Percentiles rank a stretch among this genome's conserved stretches.
These are phyloP conservation scores for Candida tetrigidarum DNA, from an alignment of 1,139 yeast genomes.

Conservation along the genomic window DNA sequence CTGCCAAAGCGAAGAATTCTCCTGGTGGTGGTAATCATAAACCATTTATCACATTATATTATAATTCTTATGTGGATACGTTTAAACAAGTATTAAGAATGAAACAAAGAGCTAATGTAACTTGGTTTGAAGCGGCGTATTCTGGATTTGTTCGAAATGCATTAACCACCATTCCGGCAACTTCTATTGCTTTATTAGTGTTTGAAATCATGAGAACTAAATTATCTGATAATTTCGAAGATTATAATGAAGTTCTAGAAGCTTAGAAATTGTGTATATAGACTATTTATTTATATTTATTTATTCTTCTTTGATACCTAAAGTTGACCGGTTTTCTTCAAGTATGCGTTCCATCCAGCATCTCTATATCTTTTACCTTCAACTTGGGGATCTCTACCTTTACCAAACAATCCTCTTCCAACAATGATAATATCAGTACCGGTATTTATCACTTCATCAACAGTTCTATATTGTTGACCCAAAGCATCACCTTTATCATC, in stretches of 20 bases:
- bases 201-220: constrained; percentile 79
- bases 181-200: constrained; percentile 82
- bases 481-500: constrained; percentile 95
- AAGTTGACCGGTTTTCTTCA: constrained; percentile 38
- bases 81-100: constrained; percentile 59
- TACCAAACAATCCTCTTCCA: constrained; percentile 96
- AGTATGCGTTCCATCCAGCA: constrained; percentile 95
- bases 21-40: constrained; percentile 18
- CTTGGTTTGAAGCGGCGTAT: constrained; percentile 72
- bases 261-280: constrained; percentile 11
- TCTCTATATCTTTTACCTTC: constrained; percentile 89
- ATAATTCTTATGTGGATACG: constrained; percentile 76
- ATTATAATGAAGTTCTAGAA: constrained; percentile 19
- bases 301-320: too few relatives aligned
- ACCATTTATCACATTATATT: constrained; percentile 56
- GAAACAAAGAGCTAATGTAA: constrained; percentile 54
- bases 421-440: constrained; percentile 96
- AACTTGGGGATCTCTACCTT: constrained; percentile 86
- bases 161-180: constrained; percentile 79
- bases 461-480: constrained; percentile 97
- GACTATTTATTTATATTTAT: constrained; percentile 7
- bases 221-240: constrained; percentile 36
- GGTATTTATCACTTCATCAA: constrained; percentile 74
- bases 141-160: constrained; percentile 79
- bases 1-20: constrained; percentile 14